phyloP scores from a whole-genome alignment of 345 rosid genomes.

The Rhizophora apiculata region DNA sequence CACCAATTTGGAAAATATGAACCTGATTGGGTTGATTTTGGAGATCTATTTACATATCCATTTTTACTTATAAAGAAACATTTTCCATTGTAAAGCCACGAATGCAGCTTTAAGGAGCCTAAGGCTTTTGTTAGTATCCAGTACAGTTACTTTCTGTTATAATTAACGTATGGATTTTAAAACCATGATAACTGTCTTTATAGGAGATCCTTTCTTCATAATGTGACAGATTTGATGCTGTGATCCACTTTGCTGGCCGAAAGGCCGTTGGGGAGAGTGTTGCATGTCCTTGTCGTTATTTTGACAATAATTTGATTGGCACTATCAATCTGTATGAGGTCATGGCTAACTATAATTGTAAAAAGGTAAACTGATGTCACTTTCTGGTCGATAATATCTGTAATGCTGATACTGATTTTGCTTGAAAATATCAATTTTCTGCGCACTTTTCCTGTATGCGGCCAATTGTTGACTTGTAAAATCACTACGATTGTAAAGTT shows the following conservation, averaged over 20 bases:
- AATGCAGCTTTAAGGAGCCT: too few relatives aligned
- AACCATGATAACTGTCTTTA: neutral
- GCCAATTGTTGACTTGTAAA: neutral
- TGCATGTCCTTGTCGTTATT: slow-evolving; percentile 69
- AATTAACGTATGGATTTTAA: neutral
- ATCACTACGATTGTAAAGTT: neutral
- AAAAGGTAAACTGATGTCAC: slow-evolving; percentile 38
- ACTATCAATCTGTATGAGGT: slow-evolving; percentile 71
- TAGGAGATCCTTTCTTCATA: neutral
- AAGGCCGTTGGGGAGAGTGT: slow-evolving; percentile 95
- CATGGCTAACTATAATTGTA: slow-evolving; percentile 70
- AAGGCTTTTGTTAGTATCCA: too few relatives aligned
- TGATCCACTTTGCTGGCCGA: slow-evolving; percentile 91
- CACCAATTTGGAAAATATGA: neutral
- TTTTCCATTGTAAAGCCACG: too few relatives aligned
- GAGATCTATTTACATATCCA: neutral
- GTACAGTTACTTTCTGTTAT: neutral
- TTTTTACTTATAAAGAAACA: neutral
- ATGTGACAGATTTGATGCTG: slow-evolving; percentile 73
- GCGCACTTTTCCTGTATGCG: neutral
- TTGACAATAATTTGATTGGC: slow-evolving; percentile 71
- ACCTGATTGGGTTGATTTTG: neutral
- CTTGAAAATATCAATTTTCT: neutral
- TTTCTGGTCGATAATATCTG: neutral
- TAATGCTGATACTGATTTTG: neutral